These are phyloP conservation scores for Microbotryomycetes sp. DNA, from an alignment of 1,284 basidiomycete genomes.

Conservation along the genomic window DNA sequence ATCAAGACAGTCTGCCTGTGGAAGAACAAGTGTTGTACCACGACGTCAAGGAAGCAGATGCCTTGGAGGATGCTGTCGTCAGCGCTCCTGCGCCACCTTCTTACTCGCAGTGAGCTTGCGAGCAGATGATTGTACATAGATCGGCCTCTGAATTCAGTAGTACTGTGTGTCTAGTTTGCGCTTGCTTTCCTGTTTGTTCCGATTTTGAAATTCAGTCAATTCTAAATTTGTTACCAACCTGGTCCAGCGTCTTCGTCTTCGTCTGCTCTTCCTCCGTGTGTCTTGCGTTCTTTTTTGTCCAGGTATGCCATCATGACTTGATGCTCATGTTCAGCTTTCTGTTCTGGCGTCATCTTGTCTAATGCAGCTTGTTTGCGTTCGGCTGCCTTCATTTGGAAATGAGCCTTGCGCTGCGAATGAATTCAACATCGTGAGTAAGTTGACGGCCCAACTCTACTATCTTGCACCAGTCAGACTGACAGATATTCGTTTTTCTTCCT, in stretches of 20 bases:
- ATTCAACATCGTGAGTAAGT: not conserved
- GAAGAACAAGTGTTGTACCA: not conserved
- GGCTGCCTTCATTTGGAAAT: constrained; percentile 7
- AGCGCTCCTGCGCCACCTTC: not conserved
- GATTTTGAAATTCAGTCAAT: no score
- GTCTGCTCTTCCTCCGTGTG: not conserved
- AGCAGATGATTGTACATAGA: no score
- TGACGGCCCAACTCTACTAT: not conserved
- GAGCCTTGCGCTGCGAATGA: constrained; percentile 6
- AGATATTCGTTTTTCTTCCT: constrained; percentile 25
- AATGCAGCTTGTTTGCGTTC: constrained; percentile 4
- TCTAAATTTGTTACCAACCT: no score
- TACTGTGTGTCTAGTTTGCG: no score
- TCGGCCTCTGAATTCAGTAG: no score
- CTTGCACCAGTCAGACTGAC: constrained; percentile 4
- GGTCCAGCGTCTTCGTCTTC: constrained; percentile 2
- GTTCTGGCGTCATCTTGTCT: constrained; percentile 13
- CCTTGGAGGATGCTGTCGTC: not conserved
- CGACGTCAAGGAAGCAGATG: not conserved
- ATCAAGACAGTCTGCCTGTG: constrained; percentile 1
- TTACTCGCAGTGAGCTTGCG: no score
- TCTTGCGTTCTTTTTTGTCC: constrained; percentile 10
- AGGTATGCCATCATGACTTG: constrained; percentile 13
- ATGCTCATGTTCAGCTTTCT: constrained; percentile 11
- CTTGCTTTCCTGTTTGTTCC: no score